phyloP scores from a whole-genome alignment of 192 early-diverging fungal genomes.

The Geranomyces michiganensis region DNA sequence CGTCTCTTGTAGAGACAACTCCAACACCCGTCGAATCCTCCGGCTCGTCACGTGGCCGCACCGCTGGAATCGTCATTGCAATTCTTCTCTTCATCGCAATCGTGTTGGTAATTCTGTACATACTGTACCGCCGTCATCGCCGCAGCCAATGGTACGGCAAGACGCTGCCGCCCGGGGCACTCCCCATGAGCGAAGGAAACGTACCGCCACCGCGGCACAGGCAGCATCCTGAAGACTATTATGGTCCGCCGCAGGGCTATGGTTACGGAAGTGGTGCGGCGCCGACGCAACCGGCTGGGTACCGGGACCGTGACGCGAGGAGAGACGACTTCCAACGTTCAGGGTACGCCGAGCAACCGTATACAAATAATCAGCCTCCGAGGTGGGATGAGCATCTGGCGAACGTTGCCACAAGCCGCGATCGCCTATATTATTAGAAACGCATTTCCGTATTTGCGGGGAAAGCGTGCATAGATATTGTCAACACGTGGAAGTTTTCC shows the following conservation, averaged over 20 bases:
- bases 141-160: slow-evolving; percentile 12
- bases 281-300: too few relatives aligned
- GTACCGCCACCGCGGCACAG: background rate
- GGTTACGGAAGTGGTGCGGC: background rate
- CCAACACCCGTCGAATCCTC: background rate
- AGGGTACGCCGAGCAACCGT: background rate
- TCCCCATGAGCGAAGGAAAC: slow-evolving; percentile 4
- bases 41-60: background rate
- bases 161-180: background rate
- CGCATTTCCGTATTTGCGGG: too few relatives aligned
- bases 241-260: slow-evolving; percentile 4
- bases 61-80: slow-evolving; percentile 9
- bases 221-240: background rate
- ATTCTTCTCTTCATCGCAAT: slow-evolving; percentile 1
- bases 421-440: background rate
- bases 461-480: too few relatives aligned
- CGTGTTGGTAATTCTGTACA: background rate
- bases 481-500: too few relatives aligned
- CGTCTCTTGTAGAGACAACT: background rate
- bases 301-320: background rate
- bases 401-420: background rate
- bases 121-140: slow-evolving; percentile 11
- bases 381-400: slow-evolving; percentile 11
- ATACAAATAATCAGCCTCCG: background rate
- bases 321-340: too few relatives aligned